A percentile compares a stretch with the other conserved stretches of the same genome.
Conservation (phyloP, 2,329 filamentous ascomycete genomes). For the Pseudogymnoascus sp. region DNA sequence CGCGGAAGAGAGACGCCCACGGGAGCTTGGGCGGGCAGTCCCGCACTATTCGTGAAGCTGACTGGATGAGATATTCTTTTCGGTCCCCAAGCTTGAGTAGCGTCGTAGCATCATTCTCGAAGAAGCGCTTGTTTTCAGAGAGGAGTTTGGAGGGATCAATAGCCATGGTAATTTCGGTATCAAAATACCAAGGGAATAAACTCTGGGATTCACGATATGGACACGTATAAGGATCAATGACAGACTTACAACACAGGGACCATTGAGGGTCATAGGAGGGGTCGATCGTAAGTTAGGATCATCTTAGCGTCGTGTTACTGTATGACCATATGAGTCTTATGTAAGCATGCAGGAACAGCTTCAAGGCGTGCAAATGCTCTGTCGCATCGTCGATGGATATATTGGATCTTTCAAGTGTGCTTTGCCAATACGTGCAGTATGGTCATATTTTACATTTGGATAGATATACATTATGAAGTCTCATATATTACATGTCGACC, state of each 20-base stretch:
- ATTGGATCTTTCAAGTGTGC: background rate
- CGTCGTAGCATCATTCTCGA: background rate
- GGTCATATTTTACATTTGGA: background rate
- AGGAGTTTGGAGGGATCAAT: background rate
- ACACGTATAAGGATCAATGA: background rate
- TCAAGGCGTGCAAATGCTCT: background rate
- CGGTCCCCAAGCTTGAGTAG: conserved; percentile 12
- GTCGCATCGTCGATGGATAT: background rate
- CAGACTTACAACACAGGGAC: background rate
- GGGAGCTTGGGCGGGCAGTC: conserved; percentile 13
- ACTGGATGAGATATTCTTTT: conserved; percentile 12
- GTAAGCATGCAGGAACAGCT: background rate
- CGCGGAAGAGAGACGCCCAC: conserved; percentile 7
- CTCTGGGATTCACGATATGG: background rate
- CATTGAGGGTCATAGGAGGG: background rate
- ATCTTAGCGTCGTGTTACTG: background rate
- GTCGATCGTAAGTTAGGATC: background rate
- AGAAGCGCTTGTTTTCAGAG: background rate
- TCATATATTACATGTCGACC: background rate
- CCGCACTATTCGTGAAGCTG: background rate
- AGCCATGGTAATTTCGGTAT: background rate
- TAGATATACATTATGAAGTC: background rate
- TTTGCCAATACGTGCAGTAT: background rate
- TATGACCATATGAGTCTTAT: background rate
- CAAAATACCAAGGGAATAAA: background rate